Evolutionary conservation across 2,329 filamentous ascomycete species (phyloP).

Genomic region (Botryotinia calthae): DNA sequence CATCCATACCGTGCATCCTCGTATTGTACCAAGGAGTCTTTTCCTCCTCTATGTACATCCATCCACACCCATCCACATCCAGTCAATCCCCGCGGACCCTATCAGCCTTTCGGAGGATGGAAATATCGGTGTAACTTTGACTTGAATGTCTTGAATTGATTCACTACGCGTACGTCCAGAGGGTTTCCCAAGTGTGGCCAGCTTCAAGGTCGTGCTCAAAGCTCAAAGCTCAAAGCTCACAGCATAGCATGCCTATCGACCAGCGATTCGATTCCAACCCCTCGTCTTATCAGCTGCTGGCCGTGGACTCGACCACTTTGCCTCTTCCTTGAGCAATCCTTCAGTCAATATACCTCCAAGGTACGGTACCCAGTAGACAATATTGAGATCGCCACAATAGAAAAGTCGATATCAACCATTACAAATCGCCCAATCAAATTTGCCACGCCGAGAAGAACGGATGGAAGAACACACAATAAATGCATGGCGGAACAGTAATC

Average conservation of each 20-base stretch:
- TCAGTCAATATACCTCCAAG: background rate
- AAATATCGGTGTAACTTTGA: constrained; percentile 15
- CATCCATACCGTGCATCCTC: background rate
- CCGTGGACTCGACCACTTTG: background rate
- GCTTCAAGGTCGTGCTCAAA: background rate
- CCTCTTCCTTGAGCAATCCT: background rate
- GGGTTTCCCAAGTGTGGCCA: constrained; percentile 6
- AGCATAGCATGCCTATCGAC: background rate
- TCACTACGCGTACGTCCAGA: background rate
- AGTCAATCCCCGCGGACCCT: constrained; percentile 9
- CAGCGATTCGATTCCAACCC: background rate
- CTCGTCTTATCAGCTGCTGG: constrained; percentile 15
- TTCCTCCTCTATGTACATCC: background rate
- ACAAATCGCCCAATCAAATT: background rate
- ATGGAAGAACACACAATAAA: background rate
- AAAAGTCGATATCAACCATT: background rate
- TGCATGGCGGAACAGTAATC: background rate
- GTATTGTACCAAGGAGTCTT: constrained; percentile 1
- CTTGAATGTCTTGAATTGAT: constrained; percentile 12
- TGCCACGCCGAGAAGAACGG: background rate
- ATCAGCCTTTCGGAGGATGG: constrained; percentile 14
- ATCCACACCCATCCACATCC: background rate
- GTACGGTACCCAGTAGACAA: background rate
- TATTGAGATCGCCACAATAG: background rate
- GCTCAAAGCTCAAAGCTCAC: background rate